Evolutionary conservation across 371 early-diverging fungal species (phyloP).

Genomic region (Apophysomyces variabilis): DNA sequence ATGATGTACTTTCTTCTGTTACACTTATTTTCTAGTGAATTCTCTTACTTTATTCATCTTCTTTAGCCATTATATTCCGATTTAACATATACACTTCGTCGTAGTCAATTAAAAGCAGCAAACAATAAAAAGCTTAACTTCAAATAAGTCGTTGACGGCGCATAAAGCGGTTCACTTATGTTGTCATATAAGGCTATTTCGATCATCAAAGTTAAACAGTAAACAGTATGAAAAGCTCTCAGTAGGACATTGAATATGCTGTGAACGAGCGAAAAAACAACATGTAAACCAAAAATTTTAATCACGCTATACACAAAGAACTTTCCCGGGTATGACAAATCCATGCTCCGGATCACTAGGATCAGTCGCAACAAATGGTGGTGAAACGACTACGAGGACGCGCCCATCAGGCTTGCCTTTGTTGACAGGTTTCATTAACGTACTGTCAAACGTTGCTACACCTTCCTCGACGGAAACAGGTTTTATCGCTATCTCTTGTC

Average conservation of each 20-base stretch:
- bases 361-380: conserved; percentile 25
- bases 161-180: neutral
- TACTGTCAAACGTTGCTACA: conserved; percentile 14
- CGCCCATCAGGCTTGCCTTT: conserved; percentile 28
- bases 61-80: neutral
- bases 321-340: conserved; percentile 24
- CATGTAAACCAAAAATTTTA: neutral
- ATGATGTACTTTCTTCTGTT: conserved; percentile 3
- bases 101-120: too few relatives aligned
- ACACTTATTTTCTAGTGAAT: neutral
- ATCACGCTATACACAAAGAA: conserved; percentile 13
- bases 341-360: conserved; percentile 25
- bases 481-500: conserved; percentile 28
- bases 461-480: conserved; percentile 16
- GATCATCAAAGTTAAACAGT: too few relatives aligned
- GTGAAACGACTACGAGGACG: conserved; percentile 21
- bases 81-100: too few relatives aligned
- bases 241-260: too few relatives aligned
- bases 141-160: neutral
- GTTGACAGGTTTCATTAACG: conserved; percentile 22
- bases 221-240: too few relatives aligned
- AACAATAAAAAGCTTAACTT: neutral
- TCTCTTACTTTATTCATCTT: neutral
- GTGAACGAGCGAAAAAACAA: neutral
- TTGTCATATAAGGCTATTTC: too few relatives aligned